phyloP scores from a whole-genome alignment of 768 basidiomycete genomes.

The Boletus pseudopeckii region DNA sequence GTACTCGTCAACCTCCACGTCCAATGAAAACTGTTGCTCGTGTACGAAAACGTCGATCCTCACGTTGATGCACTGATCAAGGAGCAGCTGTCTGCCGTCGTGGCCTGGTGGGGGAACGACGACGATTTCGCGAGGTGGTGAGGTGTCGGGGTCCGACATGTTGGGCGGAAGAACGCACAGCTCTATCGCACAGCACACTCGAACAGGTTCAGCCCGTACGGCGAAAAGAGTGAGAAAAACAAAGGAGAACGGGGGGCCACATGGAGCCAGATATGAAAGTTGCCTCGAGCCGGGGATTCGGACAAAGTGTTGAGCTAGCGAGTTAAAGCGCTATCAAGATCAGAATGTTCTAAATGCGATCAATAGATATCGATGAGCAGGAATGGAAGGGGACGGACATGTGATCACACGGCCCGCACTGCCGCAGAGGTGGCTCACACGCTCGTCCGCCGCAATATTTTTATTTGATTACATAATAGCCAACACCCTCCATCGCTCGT shows the following conservation, averaged over 20 bases:
- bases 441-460: too few species aligned
- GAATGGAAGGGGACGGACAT: slow-evolving; percentile 2
- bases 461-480: slow-evolving; percentile 20
- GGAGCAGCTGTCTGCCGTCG: slow-evolving; percentile 41
- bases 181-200: slow-evolving; percentile 16
- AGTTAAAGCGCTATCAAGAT: slow-evolving; percentile 15
- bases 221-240: background rate
- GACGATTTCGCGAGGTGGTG: slow-evolving; percentile 58
- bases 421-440: background rate
- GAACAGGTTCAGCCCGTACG: slow-evolving; percentile 10
- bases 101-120: slow-evolving; percentile 38
- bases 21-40: slow-evolving; percentile 64
- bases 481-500: background rate
- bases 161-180: background rate
- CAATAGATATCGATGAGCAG: too few species aligned
- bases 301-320: background rate
- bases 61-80: slow-evolving; percentile 65
- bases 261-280: slow-evolving; percentile 10
- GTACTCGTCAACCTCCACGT: slow-evolving; percentile 73
- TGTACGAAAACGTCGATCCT: slow-evolving; percentile 46
- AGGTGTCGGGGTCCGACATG: slow-evolving; percentile 17
- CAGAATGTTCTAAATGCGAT: slow-evolving; percentile 3
- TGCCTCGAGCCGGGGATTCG: slow-evolving; percentile 17
- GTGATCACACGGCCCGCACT: slow-evolving; percentile 1
- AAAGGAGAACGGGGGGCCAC: slow-evolving; percentile 8